Percentiles rank a stretch among this genome's conserved stretches.
Conservation (phyloP, 148 eudicot genomes). For the Diospyros lotus region DNA sequence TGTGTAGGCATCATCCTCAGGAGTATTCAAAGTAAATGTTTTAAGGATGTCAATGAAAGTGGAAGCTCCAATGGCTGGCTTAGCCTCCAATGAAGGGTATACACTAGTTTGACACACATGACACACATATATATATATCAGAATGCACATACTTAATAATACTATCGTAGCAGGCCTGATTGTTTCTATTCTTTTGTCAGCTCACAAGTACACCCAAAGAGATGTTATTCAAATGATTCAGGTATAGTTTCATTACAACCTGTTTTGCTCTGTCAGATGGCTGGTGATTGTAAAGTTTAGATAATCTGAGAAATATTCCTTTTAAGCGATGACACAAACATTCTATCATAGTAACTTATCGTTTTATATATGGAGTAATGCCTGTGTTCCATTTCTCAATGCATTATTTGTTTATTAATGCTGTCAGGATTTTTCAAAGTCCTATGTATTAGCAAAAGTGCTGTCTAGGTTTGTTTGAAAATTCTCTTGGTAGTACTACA, state of each 20-base stretch:
- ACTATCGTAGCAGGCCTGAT: not conserved
- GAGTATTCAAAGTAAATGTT: conserved; percentile 23
- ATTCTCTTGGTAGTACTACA: too few species aligned
- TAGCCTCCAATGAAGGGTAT: conserved; percentile 22
- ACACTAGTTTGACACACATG: not conserved
- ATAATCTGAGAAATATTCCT: not conserved
- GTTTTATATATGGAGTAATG: too few species aligned
- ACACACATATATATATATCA: not conserved
- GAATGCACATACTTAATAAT: not conserved
- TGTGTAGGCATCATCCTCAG: conserved; percentile 30
- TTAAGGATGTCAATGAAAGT: conserved; percentile 20
- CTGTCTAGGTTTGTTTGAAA: too few species aligned
- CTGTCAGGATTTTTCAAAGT: too few species aligned
- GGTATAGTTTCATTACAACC: conserved; percentile 27
- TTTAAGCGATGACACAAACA: not conserved
- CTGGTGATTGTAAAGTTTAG: not conserved
- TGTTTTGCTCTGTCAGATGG: not conserved
- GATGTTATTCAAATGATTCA: conserved; percentile 55
- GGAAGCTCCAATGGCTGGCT: conserved; percentile 24
- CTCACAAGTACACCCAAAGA: conserved; percentile 32
- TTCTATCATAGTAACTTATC: not conserved
- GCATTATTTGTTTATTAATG: not conserved
- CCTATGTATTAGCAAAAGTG: too few species aligned
- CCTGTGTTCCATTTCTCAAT: not conserved
- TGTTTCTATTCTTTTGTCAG: conserved; percentile 26